Evolutionary conservation across 75 land plant species (phyloP).

Genomic region (Ceratopteris richardii): DNA sequence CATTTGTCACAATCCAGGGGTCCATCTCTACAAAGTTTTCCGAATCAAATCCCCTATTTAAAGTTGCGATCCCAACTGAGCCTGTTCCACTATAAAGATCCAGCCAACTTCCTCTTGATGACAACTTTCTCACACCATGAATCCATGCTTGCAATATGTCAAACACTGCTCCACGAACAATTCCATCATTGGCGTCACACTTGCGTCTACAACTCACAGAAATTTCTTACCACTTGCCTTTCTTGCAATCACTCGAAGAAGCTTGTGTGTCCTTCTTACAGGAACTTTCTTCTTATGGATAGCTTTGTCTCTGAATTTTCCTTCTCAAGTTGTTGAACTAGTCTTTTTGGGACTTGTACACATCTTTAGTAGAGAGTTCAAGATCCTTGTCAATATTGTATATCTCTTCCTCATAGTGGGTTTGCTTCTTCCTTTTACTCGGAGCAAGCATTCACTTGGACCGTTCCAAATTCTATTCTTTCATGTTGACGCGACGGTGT

Average conservation of each 20-base stretch:
- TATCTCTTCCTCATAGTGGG: too few relatives aligned
- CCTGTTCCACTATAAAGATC: constrained; percentile 98
- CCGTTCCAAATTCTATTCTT: too few relatives aligned
- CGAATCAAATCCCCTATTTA: constrained; percentile 92
- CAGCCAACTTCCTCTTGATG: constrained; percentile 81
- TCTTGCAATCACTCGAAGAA: constrained; percentile 90
- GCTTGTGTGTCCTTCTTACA: too few relatives aligned
- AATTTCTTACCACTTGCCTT: constrained; percentile 72
- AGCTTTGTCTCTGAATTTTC: too few relatives aligned
- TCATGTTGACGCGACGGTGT: too few relatives aligned
- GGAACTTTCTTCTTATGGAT: too few relatives aligned
- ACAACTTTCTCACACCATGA: constrained; percentile 60
- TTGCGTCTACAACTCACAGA: constrained; percentile 79
- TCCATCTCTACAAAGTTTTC: constrained; percentile 99
- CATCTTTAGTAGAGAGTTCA: too few relatives aligned
- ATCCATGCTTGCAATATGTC: constrained; percentile 83
- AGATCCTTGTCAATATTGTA: too few relatives aligned
- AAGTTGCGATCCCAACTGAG: constrained; percentile 96
- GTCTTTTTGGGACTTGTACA: too few relatives aligned
- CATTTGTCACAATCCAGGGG: constrained; percentile 90
- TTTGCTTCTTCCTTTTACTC: too few relatives aligned
- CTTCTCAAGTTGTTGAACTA: too few relatives aligned
- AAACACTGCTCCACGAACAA: constrained; percentile 92
- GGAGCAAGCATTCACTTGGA: too few relatives aligned
- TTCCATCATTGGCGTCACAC: constrained; percentile 99